These are phyloP conservation scores for Sophora flavescens DNA, from an alignment of 306 rosid genomes.

Conservation along the genomic window DNA sequence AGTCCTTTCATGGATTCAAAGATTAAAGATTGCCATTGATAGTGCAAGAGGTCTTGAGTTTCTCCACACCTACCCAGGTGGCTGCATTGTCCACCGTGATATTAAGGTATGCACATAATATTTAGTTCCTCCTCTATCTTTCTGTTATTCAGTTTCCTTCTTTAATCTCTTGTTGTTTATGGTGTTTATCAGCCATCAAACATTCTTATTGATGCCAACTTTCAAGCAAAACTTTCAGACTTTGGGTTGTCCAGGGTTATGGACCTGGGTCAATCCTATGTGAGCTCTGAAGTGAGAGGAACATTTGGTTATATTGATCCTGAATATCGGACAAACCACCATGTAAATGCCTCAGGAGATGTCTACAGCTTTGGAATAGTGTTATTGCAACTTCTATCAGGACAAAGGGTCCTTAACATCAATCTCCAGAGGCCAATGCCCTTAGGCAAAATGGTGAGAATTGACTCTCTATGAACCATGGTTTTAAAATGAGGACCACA, in stretches of 20 bases:
- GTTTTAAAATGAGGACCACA: too few relatives aligned
- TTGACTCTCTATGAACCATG: neutral
- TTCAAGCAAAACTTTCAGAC: conserved; percentile 75
- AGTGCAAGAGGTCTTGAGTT: conserved; percentile 70
- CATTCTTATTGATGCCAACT: conserved; percentile 61
- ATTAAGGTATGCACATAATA: conserved; percentile 58
- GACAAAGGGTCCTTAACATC: conserved; percentile 64
- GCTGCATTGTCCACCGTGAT: conserved; percentile 79
- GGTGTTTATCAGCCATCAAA: conserved; percentile 67
- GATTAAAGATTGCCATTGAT: conserved; percentile 65
- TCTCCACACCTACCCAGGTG: conserved; percentile 68
- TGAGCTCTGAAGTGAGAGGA: conserved; percentile 79
- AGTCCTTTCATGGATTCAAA: conserved; percentile 66
- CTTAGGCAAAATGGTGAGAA: conserved; percentile 62
- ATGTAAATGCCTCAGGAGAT: conserved; percentile 71
- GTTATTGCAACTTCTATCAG: conserved; percentile 67
- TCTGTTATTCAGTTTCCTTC: conserved; percentile 3
- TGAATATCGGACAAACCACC: conserved; percentile 66
- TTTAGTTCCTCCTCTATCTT: neutral
- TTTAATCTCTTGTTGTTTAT: conserved; percentile 8
- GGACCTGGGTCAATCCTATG: conserved; percentile 64
- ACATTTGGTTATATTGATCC: conserved; percentile 82
- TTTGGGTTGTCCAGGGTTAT: conserved; percentile 73
- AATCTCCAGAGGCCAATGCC: conserved; percentile 57
- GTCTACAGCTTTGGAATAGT: conserved; percentile 78